Conservation (phyloP, 768 basidiomycete genomes). For the Polyporus arcularius region DNA sequence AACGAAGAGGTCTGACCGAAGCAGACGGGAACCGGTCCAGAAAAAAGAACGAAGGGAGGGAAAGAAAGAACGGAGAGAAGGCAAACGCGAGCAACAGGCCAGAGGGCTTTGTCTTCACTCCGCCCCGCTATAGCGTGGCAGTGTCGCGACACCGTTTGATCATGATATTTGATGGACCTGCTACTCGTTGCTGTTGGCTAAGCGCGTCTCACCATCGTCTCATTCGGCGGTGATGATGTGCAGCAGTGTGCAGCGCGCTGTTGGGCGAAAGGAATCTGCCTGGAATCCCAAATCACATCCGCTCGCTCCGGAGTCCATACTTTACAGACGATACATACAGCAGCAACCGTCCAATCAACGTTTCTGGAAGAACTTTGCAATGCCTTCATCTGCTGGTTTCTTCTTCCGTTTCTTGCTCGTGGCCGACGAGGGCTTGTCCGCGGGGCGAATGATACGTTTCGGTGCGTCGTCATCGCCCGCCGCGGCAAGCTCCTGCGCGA, state of each 20-base stretch:
- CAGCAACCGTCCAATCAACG: slow-evolving; percentile 9
- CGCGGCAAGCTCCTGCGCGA: slow-evolving; percentile 75
- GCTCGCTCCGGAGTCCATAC: neutral
- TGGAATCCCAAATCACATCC: neutral
- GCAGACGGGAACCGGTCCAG: slow-evolving; percentile 32
- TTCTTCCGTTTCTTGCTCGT: slow-evolving; percentile 34
- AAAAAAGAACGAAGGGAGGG: slow-evolving; percentile 17
- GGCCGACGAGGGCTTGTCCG: slow-evolving; percentile 20
- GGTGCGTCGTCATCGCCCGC: slow-evolving; percentile 31
- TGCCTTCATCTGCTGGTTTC: slow-evolving; percentile 34
- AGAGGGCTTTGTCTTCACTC: slow-evolving; percentile 18
- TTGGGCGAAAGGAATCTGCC: too few species aligned
- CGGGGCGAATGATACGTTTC: slow-evolving; percentile 24
- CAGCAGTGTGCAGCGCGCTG: too few species aligned
- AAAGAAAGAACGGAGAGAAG: slow-evolving; percentile 17
- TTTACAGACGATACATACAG: neutral
- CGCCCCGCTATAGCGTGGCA: slow-evolving; percentile 5
- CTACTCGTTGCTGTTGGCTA: slow-evolving; percentile 7
- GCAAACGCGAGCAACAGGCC: slow-evolving; percentile 17
- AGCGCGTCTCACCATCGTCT: slow-evolving; percentile 9
- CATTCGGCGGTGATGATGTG: neutral
- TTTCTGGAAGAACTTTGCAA: slow-evolving; percentile 51
- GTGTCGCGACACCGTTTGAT: slow-evolving; percentile 5
- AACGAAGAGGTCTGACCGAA: slow-evolving; percentile 28
- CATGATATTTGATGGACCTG: slow-evolving; percentile 17